Base-by-base conservation (phyloP, 768 basidiomycete genomes). In the Leucocoprinus sp. region DNA sequence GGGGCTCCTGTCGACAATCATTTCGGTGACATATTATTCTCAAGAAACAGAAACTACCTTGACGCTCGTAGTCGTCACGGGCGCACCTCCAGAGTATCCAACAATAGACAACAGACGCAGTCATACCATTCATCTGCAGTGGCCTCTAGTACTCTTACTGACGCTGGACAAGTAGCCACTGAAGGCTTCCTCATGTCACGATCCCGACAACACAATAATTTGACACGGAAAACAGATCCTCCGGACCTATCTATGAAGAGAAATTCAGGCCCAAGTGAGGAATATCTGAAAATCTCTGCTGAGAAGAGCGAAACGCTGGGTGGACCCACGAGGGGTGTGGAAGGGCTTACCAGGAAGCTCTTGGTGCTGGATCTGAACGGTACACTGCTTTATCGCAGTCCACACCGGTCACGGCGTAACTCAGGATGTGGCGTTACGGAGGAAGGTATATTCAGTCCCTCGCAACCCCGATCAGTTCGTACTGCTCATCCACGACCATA, bases 351-450 rank as follows among this genome's bases (percentile, higher is more conserved):
- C 15, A 40, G 80, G 18, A 89, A 88, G 55, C 71, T 89, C 1
- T 69, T 89, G 39, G 70, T 89, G 4, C 70, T 90, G 5, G 86
- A 90, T 57, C 66, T 86, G 21, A 86, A 89, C 52, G 86, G 86
- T 11, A 80, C 84, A 0, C 72, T 89, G 12, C 70, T 89, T 19
- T 66, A 76, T 23, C 80, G 85, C 23, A 70, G 78, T 4, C 62
- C 70, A 0, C 71, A 68, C 43, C 43, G 43, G 11, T 49, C 49
- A 12, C 56, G 56, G 11, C 45, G 41, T 3, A 27, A 15, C 9
- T 43, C 33, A 14, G 33, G 31, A 22, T 31, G 29, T n/a, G 33
- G 3, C 9, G 4, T n/a, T 39, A 21, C 39, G 12, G 34, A 42
- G 15, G 46, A 34, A 7, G 55, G 56, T 43, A 59, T 57, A 5